Base-by-base conservation (phyloP, 2,329 filamentous ascomycete genomes). In the Nothopassalora personata region DNA sequence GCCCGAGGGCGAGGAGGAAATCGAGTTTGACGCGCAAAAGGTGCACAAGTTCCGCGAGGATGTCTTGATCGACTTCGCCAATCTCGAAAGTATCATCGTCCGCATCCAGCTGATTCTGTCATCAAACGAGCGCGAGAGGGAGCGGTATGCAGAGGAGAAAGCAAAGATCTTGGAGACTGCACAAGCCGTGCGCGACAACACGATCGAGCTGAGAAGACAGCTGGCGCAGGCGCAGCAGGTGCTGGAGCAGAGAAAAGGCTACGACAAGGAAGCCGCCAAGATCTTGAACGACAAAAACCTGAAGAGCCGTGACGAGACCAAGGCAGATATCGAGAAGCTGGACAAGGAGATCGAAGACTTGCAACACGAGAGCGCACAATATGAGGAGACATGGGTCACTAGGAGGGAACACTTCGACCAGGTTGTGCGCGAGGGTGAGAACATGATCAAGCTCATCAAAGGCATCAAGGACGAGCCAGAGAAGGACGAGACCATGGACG, bases 401-500 rank as follows among this genome's bases (percentile, higher is more conserved):
- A 82, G 93, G 43, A 81, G 88, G 62, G 89, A 91, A 67, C 91
- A 96, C 75, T 96, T 97, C 74, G 89, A 87, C 59, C 83, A 85
- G 57, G 92, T 97, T 68, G 89, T 96, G 71, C 89, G 92, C 60
- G 93, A 97, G 77, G 91, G 91, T n/a, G 89, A 89, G 83, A 82
- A 90, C 64, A 81, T 97, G 73, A 81, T 92, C 59, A 82, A 90
- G 52, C 81, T 95, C 72, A 96, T 97, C 70, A 86, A 91, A 61
- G 92, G 96, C 70, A 93, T 97, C 79, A 96, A 96, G 76, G 92
- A 96, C 73, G 83, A 91, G 56, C 91, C 95, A 64, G 83, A 79
- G 15, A 86, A 82, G 61, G 80, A 77, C 4, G 80, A 87, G 66
- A 85, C 86, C 28, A 76, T 76, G 74, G 77, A 76, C 61, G 75